Percentiles rank a stretch among this genome's conserved stretches.
These are phyloP conservation scores for Termitomyces sp. DNA, from an alignment of 768 basidiomycete genomes.

Conservation along the genomic window DNA sequence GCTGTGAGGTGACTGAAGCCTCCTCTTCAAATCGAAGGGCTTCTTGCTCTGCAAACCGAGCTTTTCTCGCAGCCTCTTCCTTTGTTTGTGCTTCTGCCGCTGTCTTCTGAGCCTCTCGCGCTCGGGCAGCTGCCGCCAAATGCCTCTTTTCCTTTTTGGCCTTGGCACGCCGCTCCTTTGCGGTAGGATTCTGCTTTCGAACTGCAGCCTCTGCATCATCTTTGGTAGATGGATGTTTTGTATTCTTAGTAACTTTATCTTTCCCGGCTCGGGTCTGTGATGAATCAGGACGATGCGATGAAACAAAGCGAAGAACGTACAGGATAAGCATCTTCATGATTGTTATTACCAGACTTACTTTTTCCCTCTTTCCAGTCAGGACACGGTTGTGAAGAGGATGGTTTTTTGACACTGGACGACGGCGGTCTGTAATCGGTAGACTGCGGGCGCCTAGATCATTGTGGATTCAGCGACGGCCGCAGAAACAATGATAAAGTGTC, in stretches of 20 bases:
- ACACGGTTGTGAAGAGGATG: not conserved
- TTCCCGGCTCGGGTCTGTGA: not conserved
- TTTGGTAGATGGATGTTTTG: not conserved
- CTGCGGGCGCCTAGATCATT: not conserved
- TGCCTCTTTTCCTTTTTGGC: not conserved
- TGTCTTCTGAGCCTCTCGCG: slow-evolving; percentile 13
- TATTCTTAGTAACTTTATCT: not conserved
- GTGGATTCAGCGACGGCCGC: not conserved
- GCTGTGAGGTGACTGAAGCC: slow-evolving; percentile 34
- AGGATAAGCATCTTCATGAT: not conserved
- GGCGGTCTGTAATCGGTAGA: not conserved
- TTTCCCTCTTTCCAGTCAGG: not conserved
- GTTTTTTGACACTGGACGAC: not conserved
- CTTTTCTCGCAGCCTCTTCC: slow-evolving; percentile 5
- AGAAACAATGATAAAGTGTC: not conserved
- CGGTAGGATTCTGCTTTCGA: not conserved
- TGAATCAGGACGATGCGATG: not conserved
- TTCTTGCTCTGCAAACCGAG: slow-evolving; percentile 5
- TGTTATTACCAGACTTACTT: slow-evolving; percentile 1
- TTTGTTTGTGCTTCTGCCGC: slow-evolving; percentile 4
- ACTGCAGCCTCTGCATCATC: too few species aligned
- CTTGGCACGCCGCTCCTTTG: not conserved
- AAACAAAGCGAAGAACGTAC: not conserved
- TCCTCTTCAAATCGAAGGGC: slow-evolving; percentile 23
- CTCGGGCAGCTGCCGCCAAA: slow-evolving; percentile 12